phyloP scores from a whole-genome alignment of 2,329 filamentous ascomycete genomes.

The Calonectria naviculata region DNA sequence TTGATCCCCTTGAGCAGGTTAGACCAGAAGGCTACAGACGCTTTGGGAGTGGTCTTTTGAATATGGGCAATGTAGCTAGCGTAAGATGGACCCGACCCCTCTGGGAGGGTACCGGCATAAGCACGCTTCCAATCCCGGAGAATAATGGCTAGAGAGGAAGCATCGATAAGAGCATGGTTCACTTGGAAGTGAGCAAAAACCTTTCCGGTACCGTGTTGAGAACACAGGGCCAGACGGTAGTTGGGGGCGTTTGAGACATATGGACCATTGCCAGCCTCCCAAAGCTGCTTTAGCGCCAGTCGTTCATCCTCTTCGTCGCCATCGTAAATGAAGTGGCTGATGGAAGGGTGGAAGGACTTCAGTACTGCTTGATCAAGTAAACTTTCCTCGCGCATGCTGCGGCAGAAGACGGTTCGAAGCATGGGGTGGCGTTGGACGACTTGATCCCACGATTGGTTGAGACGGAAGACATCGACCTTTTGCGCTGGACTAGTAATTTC shows the following conservation, averaged over 20 bases:
- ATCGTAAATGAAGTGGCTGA: constrained; percentile 18
- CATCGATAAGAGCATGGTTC: constrained; percentile 37
- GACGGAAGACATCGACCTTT: constrained; percentile 29
- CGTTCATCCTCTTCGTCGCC: constrained; percentile 23
- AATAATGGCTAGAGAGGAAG: constrained; percentile 32
- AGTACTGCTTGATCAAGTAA: constrained; percentile 60
- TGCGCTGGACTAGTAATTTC: constrained; percentile 33
- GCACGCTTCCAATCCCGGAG: constrained; percentile 31
- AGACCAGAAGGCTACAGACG: constrained; percentile 20
- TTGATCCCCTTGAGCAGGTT: constrained; percentile 23
- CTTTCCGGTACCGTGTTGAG: constrained; percentile 21
- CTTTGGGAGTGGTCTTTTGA: constrained; percentile 7
- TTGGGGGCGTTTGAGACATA: constrained; percentile 5
- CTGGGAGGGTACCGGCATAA: constrained; percentile 6
- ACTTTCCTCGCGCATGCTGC: constrained; percentile 55
- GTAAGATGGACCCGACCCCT: constrained; percentile 27
- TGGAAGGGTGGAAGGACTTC: constrained; percentile 21
- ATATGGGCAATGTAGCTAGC: constrained; percentile 30
- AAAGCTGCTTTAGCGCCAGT: constrained; percentile 3
- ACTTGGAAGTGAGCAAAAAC: constrained; percentile 37
- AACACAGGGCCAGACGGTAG: constrained; percentile 32
- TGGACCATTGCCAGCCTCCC: constrained; percentile 15
- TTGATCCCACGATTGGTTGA: constrained; percentile 48
- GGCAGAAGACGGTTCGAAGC: constrained; percentile 59
- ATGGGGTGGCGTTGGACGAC: constrained; percentile 55